Percentiles rank a stretch among this genome's conserved stretches.
These are phyloP conservation scores for Aspergillus baeticus DNA, from an alignment of 495 filamentous ascomycete genomes.

Conservation along the genomic window DNA sequence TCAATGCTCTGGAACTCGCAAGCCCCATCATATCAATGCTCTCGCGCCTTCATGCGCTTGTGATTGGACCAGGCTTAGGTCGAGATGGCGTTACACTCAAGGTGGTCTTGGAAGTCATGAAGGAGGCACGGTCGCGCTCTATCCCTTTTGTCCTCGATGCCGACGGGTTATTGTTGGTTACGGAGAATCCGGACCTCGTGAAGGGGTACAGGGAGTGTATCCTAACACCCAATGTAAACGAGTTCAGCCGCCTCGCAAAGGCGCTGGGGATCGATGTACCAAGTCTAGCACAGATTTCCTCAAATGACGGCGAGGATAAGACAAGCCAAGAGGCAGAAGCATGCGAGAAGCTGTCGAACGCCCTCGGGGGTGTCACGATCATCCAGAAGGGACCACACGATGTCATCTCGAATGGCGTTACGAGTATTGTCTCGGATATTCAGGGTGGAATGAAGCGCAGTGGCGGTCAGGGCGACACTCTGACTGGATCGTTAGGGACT, in stretches of 20 bases:
- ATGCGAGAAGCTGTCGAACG: conserved; percentile 71
- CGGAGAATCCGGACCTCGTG: conserved; percentile 72
- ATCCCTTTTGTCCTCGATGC: conserved; percentile 91
- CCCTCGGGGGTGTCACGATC: conserved; percentile 85
- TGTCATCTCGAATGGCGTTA: conserved; percentile 78
- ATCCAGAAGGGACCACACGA: conserved; percentile 88
- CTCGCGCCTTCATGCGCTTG: conserved; percentile 82
- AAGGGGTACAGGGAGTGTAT: conserved; percentile 81
- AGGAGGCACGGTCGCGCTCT: conserved; percentile 67
- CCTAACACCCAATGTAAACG: conserved; percentile 90
- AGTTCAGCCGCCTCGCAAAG: conserved; percentile 82
- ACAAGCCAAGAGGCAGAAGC: conserved; percentile 49
- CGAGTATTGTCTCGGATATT: conserved; percentile 69
- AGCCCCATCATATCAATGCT: conserved; percentile 77
- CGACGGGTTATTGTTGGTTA: conserved; percentile 79
- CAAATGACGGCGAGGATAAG: conserved; percentile 37
- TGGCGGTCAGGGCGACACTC: conserved; percentile 93
- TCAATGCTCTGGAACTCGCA: conserved; percentile 59
- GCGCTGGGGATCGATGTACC: conserved; percentile 58
- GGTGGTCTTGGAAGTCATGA: conserved; percentile 75
- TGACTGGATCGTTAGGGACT: conserved; percentile 87
- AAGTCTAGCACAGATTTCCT: conserved; percentile 41
- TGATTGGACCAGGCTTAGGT: conserved; percentile 90
- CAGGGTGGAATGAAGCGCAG: conserved; percentile 83
- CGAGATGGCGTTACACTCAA: conserved; percentile 88